phyloP scores from a whole-genome alignment of 805 yeast species.

The Candida broadrunensis region DNA sequence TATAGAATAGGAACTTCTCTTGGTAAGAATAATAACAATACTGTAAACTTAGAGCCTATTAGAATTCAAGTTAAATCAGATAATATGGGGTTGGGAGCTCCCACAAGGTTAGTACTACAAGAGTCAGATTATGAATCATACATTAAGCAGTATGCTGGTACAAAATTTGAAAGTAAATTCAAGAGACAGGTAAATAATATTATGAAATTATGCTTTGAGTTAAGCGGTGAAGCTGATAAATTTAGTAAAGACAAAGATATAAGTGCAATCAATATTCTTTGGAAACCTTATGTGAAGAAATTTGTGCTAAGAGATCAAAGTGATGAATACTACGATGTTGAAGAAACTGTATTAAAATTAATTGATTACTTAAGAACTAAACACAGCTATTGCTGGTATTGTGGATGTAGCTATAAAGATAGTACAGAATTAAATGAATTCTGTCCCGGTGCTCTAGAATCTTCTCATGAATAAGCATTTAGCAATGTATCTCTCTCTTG shows the following conservation, averaged over 20 bases:
- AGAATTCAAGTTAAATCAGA: constrained; percentile 13
- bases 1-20: constrained; percentile 45
- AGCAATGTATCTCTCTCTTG: constrained; percentile 9
- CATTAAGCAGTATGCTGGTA: constrained; percentile 2
- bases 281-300: constrained; percentile 32
- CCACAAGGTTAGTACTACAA: not conserved
- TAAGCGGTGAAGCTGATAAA: constrained; percentile 34
- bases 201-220: constrained; percentile 41
- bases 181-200: constrained; percentile 15
- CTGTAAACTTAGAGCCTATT: constrained; percentile 31
- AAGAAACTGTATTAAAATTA: constrained; percentile 28
- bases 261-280: constrained; percentile 29
- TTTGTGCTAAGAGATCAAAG: not conserved
- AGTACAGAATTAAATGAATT: constrained; percentile 33
- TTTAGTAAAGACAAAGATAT: constrained; percentile 24
- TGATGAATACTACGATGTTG: not conserved
- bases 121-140: not conserved
- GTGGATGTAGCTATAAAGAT: constrained; percentile 41
- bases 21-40: constrained; percentile 24
- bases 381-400: constrained; percentile 47
- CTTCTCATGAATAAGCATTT: constrained; percentile 1
- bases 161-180: not conserved
- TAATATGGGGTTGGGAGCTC: constrained; percentile 20
- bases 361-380: constrained; percentile 36
- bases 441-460: constrained; percentile 45